These are phyloP conservation scores for Chalciporus sp. DNA, from an alignment of 1,284 basidiomycete species.

Conservation along the genomic window DNA sequence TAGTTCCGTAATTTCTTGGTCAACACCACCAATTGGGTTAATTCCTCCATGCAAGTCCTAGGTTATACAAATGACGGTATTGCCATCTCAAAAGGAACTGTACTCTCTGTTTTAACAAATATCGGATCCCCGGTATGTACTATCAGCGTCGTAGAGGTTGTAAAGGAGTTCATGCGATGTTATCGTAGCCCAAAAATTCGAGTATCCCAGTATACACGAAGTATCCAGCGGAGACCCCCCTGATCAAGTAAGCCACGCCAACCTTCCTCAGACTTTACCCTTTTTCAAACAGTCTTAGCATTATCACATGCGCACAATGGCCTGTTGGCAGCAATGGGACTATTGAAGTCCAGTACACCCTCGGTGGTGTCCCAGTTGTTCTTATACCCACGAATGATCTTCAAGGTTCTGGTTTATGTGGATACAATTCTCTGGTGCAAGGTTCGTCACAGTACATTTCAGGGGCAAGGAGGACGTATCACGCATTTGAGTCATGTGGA, in stretches of 20 bases:
- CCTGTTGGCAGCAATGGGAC: constrained; percentile 64
- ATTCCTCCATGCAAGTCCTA: constrained; percentile 58
- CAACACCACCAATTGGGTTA: constrained; percentile 61
- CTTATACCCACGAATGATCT: constrained; percentile 48
- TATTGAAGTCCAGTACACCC: constrained; percentile 57
- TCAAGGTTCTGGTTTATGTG: constrained; percentile 43
- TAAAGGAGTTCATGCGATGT: not conserved
- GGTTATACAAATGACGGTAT: constrained; percentile 59
- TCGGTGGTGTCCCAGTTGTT: constrained; percentile 59
- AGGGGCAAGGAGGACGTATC: not conserved
- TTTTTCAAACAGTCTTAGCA: constrained; percentile 37
- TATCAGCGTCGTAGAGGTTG: not conserved
- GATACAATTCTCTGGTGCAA: constrained; percentile 6
- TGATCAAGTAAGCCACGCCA: constrained; percentile 51
- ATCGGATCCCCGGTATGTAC: constrained; percentile 68
- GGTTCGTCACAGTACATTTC: constrained; percentile 10
- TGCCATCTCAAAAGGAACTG: constrained; percentile 71
- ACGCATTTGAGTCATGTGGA: not conserved
- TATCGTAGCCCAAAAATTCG: constrained; percentile 52
- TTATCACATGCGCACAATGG: constrained; percentile 65
- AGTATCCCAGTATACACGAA: constrained; percentile 59
- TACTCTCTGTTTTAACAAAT: constrained; percentile 75
- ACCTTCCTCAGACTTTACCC: not conserved
- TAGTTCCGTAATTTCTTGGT: constrained; percentile 72
- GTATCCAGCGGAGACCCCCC: constrained; percentile 45